Conservation (phyloP, 2,329 filamentous ascomycete species). For the Acrocalymma vagum region DNA sequence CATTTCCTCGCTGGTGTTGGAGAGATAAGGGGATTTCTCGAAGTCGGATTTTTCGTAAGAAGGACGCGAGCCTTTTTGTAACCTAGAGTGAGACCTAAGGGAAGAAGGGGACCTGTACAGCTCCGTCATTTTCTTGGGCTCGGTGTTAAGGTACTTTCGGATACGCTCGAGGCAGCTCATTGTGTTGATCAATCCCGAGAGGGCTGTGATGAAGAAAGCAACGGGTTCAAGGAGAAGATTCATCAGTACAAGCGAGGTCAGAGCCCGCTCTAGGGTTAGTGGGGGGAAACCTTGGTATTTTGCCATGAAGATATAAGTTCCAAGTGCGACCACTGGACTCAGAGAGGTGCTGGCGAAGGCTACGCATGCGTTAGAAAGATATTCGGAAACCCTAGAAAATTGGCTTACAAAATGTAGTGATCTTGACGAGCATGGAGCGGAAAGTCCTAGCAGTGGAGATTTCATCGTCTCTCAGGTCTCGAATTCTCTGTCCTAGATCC, state of each 20-base stretch:
- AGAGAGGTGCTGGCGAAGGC: slow-evolving; percentile 17
- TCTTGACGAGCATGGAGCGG: slow-evolving; percentile 17
- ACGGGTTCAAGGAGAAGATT: slow-evolving; percentile 16
- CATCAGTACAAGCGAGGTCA: slow-evolving; percentile 17
- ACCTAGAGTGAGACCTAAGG: too few species aligned
- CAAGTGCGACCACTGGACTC: slow-evolving; percentile 15
- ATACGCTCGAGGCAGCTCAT: slow-evolving; percentile 22
- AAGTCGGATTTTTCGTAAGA: too few species aligned
- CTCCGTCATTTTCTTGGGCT: slow-evolving; percentile 5
- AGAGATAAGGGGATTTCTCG: too few species aligned
- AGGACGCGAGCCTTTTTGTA: too few species aligned
- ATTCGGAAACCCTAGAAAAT: not conserved
- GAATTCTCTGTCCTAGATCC: slow-evolving; percentile 10
- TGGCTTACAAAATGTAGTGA: slow-evolving; percentile 2
- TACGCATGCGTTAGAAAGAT: not conserved
- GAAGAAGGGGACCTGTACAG: slow-evolving; percentile 2
- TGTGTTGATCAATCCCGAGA: slow-evolving; percentile 18
- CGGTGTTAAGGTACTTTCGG: slow-evolving; percentile 17
- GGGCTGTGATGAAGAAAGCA: slow-evolving; percentile 19
- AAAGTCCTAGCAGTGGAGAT: slow-evolving; percentile 16
- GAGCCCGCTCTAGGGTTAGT: slow-evolving; percentile 10
- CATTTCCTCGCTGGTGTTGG: too few species aligned
- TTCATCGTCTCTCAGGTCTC: slow-evolving; percentile 15
- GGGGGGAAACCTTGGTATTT: slow-evolving; percentile 14
- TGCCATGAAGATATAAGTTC: slow-evolving; percentile 18